Evolutionary conservation across 225 moss, liverwort and hornwort species (phyloP).

Genomic region (Takakia lepidozioides): DNA sequence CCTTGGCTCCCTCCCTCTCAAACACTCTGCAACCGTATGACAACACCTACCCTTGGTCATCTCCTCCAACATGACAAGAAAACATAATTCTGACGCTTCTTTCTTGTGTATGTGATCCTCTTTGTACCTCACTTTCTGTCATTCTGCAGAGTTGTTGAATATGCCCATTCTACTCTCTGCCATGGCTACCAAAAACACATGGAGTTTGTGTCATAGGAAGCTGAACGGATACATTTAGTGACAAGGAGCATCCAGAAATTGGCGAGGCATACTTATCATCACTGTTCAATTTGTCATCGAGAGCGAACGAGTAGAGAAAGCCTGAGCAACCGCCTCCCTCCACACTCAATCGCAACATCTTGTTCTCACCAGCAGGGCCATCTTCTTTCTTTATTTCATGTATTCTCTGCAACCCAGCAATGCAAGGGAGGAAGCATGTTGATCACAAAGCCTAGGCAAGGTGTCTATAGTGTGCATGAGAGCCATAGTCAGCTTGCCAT

Average conservation of each 20-base stretch:
- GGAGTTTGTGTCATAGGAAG: no score
- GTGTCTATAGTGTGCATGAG: no score
- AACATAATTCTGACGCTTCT: not conserved
- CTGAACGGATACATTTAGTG: no score
- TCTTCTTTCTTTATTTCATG: constrained; percentile 75
- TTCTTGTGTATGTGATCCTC: no score
- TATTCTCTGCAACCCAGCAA: constrained; percentile 40
- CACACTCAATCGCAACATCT: constrained; percentile 83
- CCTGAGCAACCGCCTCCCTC: constrained; percentile 97
- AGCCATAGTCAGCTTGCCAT: not conserved
- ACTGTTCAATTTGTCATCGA: constrained; percentile 69
- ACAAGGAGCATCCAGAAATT: not conserved
- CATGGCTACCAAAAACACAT: no score
- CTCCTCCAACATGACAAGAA: no score
- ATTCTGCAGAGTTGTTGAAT: no score
- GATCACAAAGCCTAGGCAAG: no score
- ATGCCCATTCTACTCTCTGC: no score
- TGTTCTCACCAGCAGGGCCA: constrained; percentile 45
- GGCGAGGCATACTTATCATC: constrained; percentile 48
- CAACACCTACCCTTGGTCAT: no score
- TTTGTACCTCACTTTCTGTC: no score
- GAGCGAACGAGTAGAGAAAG: constrained; percentile 71
- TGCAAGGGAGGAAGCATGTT: no score
- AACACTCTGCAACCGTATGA: constrained; percentile 54
- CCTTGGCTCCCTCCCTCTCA: constrained; percentile 62